Evolutionary conservation across 2,329 filamentous ascomycete genomes (phyloP), one percentile per base, ranked within the genome.

Genomic region (Aureobasidium sp.): DNA sequence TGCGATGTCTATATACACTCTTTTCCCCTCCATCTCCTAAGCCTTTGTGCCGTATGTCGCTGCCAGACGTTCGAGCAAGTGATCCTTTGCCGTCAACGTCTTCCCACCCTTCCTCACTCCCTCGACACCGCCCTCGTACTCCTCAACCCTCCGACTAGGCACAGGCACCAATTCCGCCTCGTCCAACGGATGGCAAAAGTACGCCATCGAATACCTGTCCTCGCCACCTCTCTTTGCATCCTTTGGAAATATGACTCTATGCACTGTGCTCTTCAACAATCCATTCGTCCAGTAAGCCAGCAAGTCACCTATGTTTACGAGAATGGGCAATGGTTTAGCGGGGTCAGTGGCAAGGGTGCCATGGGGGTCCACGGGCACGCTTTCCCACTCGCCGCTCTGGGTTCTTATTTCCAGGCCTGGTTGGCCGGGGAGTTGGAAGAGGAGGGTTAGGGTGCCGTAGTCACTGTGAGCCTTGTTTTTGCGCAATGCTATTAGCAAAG

Each of bases 241-340:
- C 15, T 61, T 60, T 13, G 81, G 79, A 65, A 96, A 94, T 0
- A 93, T 84, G 31, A 97, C 94, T 11, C 93, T 80, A 70, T 97
- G 94, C 6, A 96, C 84, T 0, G 93, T 96, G 66, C 87, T 91
- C 67, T 90, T 88, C 64, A 97, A 80, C 49, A 96, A 74, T 0
- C 92, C 91, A 65, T 88, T 87, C 0, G 94, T 97, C 93, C 93
- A 97, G 72, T 95, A 94, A 35, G 84, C 87, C 15, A 89, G 75
- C 35, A 88, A 66, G 69, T 89, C 86, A 0, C 85, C 86, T n/a
- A 89, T 87, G 63, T 87, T 87, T 15, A 87, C 81, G 3, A 87
- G 70, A n/a, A 84, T 90, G 1, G 87, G 92, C 68, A 65, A 69
- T 2, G 63, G 35, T 7, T 31, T 23, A 9, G 40, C 37, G 17